phyloP scores from a whole-genome alignment of 2,329 filamentous ascomycete species.

The Podosphaera xanthii region DNA sequence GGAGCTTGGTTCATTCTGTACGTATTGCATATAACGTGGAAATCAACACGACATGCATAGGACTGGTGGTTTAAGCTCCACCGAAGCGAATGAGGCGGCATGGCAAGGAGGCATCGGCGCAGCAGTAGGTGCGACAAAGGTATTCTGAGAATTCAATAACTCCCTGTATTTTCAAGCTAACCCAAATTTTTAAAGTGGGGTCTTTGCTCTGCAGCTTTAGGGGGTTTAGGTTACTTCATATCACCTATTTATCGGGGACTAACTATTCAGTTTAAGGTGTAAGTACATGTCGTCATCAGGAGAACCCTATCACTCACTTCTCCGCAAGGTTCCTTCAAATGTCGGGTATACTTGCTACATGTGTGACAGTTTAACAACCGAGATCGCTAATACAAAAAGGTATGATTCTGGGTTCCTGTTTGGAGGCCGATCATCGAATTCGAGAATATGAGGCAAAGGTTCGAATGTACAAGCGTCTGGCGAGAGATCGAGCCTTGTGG shows the following conservation, averaged over 20 bases:
- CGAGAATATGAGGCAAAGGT: constrained; percentile 42
- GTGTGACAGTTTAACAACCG: too few species aligned
- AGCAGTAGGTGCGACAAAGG: constrained; percentile 40
- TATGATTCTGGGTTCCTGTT: constrained; percentile 58
- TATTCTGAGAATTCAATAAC: constrained; percentile 13
- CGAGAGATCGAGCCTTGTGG: constrained; percentile 45
- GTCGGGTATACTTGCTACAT: constrained; percentile 26
- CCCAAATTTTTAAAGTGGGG: constrained; percentile 31
- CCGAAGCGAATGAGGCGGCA: constrained; percentile 45
- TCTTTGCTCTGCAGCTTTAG: constrained; percentile 36
- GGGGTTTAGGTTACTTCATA: constrained; percentile 35
- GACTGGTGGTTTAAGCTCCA: constrained; percentile 35
- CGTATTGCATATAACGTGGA: too few species aligned
- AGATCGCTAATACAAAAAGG: constrained; percentile 5
- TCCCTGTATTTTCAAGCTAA: too few species aligned
- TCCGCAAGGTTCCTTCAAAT: constrained; percentile 49
- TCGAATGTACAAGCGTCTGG: constrained; percentile 38
- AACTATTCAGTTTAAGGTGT: constrained; percentile 61
- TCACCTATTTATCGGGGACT: constrained; percentile 51
- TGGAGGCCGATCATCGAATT: constrained; percentile 50
- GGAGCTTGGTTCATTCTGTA: too few species aligned
- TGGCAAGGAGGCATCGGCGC: constrained; percentile 51
- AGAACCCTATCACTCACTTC: neutral
- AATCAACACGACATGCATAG: constrained; percentile 19
- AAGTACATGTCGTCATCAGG: constrained; percentile 17